These are phyloP conservation scores for Plasmodium coatneyi DNA, from an alignment of 169 alveolate species.

Conservation along the genomic window DNA sequence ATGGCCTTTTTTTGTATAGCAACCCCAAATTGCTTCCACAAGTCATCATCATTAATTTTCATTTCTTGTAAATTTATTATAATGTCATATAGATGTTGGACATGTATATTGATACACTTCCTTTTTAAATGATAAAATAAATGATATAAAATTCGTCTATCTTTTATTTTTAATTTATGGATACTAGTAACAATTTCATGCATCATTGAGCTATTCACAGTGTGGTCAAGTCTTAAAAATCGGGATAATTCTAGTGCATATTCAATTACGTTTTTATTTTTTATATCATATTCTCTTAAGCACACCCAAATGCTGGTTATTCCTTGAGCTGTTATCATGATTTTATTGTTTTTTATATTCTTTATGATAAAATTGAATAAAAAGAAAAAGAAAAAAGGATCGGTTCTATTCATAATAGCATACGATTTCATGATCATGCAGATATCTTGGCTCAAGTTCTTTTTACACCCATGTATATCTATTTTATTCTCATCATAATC, in stretches of 20 bases:
- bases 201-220: constrained; percentile 86
- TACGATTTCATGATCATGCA: constrained; percentile 74
- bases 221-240: constrained; percentile 85
- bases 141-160: constrained; percentile 84
- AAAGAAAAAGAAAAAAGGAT: constrained; percentile 68
- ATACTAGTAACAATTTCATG: constrained; percentile 78
- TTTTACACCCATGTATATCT: constrained; percentile 60
- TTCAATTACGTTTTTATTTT: constrained; percentile 76
- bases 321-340: constrained; percentile 78
- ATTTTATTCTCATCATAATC: constrained; percentile 49
- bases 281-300: constrained; percentile 76
- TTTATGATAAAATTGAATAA: constrained; percentile 69
- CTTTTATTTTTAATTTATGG: constrained; percentile 77
- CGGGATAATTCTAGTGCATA: constrained; percentile 82
- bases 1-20: constrained; percentile 85
- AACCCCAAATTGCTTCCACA: constrained; percentile 87
- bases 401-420: constrained; percentile 72
- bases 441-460: constrained; percentile 58
- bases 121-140: constrained; percentile 84
- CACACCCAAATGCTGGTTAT: constrained; percentile 87
- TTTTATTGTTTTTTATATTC: constrained; percentile 65
- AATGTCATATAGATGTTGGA: constrained; percentile 81
- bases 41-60: constrained; percentile 84
- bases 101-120: constrained; percentile 82
- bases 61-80: constrained; percentile 79